Evolutionary conservation across 805 yeast species (phyloP).

Genomic region (Kodamaea leandrae): DNA sequence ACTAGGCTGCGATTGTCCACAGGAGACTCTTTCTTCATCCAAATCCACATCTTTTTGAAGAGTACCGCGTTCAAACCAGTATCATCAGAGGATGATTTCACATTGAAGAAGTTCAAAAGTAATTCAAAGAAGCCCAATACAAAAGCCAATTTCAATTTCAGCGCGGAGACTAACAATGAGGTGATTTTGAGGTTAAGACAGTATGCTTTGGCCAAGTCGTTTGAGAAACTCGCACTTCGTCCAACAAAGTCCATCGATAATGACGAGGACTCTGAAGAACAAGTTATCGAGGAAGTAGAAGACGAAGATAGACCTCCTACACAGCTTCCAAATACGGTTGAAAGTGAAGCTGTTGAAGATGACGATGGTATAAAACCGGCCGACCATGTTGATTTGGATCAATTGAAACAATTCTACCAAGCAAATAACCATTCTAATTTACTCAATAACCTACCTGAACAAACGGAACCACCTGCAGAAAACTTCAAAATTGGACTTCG

Average conservation of each 20-base stretch:
- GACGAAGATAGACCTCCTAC: slow-evolving; percentile 5
- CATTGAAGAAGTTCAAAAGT: slow-evolving; percentile 15
- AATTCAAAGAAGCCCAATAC: slow-evolving; percentile 3
- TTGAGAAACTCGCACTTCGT: slow-evolving; percentile 46
- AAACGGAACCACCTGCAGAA: slow-evolving; percentile 47
- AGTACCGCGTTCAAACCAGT: slow-evolving; percentile 31
- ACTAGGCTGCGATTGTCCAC: slow-evolving; percentile 53
- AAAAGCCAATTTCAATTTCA: slow-evolving; percentile 23
- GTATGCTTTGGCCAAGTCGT: slow-evolving; percentile 51
- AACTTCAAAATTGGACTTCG: slow-evolving; percentile 61
- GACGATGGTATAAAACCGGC: slow-evolving; percentile 17
- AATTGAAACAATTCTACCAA: slow-evolving; percentile 69
- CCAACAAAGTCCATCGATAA: slow-evolving; percentile 18
- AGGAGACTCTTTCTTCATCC: slow-evolving; percentile 75
- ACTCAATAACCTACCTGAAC: slow-evolving; percentile 57
- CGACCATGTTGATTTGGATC: slow-evolving; percentile 60
- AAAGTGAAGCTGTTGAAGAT: slow-evolving; percentile 6
- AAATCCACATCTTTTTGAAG: slow-evolving; percentile 61
- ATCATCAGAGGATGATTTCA: slow-evolving; percentile 9
- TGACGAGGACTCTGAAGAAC: slow-evolving; percentile 5
- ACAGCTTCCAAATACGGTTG: background rate
- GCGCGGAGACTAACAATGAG: slow-evolving; percentile 54
- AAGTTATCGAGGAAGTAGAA: background rate
- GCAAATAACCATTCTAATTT: slow-evolving; percentile 65
- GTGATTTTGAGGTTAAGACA: slow-evolving; percentile 51